Conservation (phyloP, 2,329 filamentous ascomycete genomes). For the Arachnomyces sp. region DNA sequence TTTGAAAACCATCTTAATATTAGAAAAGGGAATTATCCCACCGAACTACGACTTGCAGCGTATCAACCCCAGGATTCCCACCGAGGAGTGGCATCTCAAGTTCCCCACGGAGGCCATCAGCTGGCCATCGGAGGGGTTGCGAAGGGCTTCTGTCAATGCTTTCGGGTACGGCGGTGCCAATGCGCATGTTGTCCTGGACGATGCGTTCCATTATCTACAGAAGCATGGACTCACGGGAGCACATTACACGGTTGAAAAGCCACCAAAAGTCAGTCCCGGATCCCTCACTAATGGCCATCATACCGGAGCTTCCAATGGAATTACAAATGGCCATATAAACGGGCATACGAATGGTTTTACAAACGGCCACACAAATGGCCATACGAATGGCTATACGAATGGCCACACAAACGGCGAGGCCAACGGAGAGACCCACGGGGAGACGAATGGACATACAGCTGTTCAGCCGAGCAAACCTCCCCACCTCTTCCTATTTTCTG, state of each 20-base stretch:
- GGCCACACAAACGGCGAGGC: background rate
- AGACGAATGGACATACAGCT: too few species aligned
- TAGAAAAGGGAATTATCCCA: slow-evolving; percentile 21
- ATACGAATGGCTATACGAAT: too few species aligned
- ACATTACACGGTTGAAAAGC: slow-evolving; percentile 3
- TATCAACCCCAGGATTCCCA: slow-evolving; percentile 10
- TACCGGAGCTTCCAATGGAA: too few species aligned
- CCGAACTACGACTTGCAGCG: slow-evolving; percentile 16
- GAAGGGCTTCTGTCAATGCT: slow-evolving; percentile 11
- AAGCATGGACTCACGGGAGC: slow-evolving; percentile 1
- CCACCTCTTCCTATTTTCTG: background rate
- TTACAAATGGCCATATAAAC: too few species aligned
- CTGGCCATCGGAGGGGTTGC: slow-evolving; percentile 9
- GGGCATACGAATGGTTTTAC: too few species aligned
- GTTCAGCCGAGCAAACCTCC: background rate
- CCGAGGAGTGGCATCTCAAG: slow-evolving; percentile 8
- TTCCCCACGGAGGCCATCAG: slow-evolving; percentile 5
- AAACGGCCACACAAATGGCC: background rate
- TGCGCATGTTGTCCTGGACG: slow-evolving; percentile 14
- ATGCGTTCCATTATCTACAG: slow-evolving; percentile 5
- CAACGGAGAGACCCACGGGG: too few species aligned
- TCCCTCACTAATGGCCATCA: too few species aligned
- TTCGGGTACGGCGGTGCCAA: slow-evolving; percentile 17
- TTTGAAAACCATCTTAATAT: slow-evolving; percentile 20
- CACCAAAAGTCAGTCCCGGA: background rate